These are phyloP conservation scores for Fusarium sp. DNA, from an alignment of 2,329 filamentous ascomycete genomes.

Conservation along the genomic window DNA sequence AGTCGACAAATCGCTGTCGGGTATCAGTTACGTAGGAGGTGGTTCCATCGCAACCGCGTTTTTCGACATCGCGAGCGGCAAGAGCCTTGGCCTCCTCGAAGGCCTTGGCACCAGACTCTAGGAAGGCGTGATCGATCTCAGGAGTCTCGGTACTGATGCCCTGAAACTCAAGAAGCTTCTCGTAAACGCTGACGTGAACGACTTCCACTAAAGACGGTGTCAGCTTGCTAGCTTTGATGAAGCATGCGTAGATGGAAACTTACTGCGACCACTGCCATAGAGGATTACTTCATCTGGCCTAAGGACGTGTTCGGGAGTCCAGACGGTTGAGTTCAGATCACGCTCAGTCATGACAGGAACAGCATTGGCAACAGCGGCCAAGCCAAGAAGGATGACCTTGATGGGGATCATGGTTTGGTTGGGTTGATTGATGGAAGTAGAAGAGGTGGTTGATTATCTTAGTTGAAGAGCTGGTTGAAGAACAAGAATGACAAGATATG, in stretches of 20 bases:
- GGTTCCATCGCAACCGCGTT: slow-evolving; percentile 1
- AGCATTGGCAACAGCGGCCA: slow-evolving; percentile 11
- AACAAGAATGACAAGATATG: neutral
- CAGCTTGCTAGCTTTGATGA: rapidly evolving
- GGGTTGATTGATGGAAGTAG: too few relatives aligned
- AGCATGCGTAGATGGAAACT: neutral
- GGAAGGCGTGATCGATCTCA: slow-evolving; percentile 1
- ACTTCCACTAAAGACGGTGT: slow-evolving; percentile 4
- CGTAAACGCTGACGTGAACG: slow-evolving; percentile 20
- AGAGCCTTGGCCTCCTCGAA: neutral
- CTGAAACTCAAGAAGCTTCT: slow-evolving; percentile 14
- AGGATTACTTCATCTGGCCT: slow-evolving; percentile 32
- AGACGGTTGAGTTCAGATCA: slow-evolving; percentile 26
- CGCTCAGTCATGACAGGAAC: slow-evolving; percentile 15
- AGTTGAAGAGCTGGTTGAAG: neutral
- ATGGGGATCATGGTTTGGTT: neutral
- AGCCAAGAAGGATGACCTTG: neutral
- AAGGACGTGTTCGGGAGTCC: slow-evolving; percentile 30
- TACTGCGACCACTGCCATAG: slow-evolving; percentile 25
- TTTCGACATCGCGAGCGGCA: neutral
- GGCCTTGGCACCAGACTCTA: neutral
- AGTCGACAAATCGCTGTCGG: slow-evolving; percentile 20
- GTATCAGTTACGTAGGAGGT: slow-evolving; percentile 5
- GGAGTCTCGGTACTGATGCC: neutral
- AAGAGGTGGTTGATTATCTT: neutral